A percentile compares a stretch with the other conserved stretches of the same genome.
These are phyloP conservation scores for Paralagenidium karlingii DNA, from an alignment of 352 stramenopile genomes.

Conservation along the genomic window DNA sequence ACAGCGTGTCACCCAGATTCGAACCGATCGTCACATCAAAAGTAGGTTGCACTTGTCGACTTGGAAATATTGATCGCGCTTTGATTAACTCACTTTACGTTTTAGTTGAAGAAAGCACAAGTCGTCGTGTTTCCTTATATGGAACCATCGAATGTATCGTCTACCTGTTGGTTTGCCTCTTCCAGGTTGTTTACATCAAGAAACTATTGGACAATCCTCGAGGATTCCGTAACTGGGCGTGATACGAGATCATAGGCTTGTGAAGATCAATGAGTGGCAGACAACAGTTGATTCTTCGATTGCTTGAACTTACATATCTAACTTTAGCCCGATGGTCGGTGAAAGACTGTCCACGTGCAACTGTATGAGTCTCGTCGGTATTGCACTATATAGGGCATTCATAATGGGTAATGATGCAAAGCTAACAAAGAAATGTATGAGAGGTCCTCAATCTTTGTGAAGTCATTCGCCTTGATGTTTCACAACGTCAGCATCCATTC, in stretches of 20 bases:
- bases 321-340: no score
- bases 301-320: no score
- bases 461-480: no score
- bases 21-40: conserved; percentile 64
- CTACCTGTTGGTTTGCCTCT: conserved; percentile 53
- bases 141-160: conserved; percentile 54
- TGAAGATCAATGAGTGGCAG: background rate
- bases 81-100: background rate
- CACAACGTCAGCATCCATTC: conserved; percentile 38
- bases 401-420: no score
- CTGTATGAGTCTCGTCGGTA: no score
- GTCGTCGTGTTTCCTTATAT: conserved; percentile 64
- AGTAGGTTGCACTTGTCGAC: conserved; percentile 11
- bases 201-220: conserved; percentile 40
- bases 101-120: conserved; percentile 63
- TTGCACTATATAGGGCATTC: no score
- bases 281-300: background rate
- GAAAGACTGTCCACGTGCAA: no score
- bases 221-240: conserved; percentile 36
- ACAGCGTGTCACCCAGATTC: conserved; percentile 59
- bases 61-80: background rate
- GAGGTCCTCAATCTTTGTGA: no score
- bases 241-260: background rate
- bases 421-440: no score
- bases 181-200: conserved; percentile 75